Percentiles rank a stretch among this genome's conserved stretches.
Evolutionary conservation across 2,329 filamentous ascomycete genomes (phyloP).

Genomic region (Mariannaea elegans): DNA sequence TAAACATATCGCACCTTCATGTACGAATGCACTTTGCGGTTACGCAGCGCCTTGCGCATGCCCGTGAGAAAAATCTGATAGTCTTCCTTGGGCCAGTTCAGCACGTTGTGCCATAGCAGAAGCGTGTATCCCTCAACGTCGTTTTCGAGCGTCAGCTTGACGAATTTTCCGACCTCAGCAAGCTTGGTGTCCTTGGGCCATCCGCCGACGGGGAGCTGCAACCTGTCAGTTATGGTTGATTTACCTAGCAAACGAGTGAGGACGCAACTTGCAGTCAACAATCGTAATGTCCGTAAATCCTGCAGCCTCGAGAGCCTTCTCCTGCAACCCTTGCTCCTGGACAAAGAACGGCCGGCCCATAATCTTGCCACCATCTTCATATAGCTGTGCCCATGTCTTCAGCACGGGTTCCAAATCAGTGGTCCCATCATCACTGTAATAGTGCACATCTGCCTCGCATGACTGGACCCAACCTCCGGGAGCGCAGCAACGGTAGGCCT

Average conservation of each 20-base stretch:
- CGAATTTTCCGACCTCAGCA: constrained; percentile 26
- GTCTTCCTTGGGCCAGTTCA: constrained; percentile 31
- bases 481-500: constrained; percentile 32
- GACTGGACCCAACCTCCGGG: constrained; percentile 35
- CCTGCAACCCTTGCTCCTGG: constrained; percentile 12
- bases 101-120: constrained; percentile 30
- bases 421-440: constrained; percentile 28
- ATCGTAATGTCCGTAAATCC: constrained; percentile 29
- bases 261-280: constrained; percentile 30
- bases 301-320: constrained; percentile 23
- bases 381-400: constrained; percentile 20
- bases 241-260: not conserved
- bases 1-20: constrained; percentile 31
- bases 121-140: constrained; percentile 30
- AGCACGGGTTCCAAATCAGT: constrained; percentile 20
- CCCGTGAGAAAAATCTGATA: constrained; percentile 33
- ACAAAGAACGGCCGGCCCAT: constrained; percentile 26
- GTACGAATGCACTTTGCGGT: constrained; percentile 30
- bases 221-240: not conserved
- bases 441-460: constrained; percentile 24
- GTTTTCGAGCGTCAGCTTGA: constrained; percentile 30
- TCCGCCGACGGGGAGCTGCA: constrained; percentile 27
- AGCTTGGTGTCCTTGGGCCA: constrained; percentile 30
- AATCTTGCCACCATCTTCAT: constrained; percentile 26
- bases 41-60: constrained; percentile 28